Evolutionary conservation across 257 asterid species (phyloP).

Genomic region (Cinchona pubescens): DNA sequence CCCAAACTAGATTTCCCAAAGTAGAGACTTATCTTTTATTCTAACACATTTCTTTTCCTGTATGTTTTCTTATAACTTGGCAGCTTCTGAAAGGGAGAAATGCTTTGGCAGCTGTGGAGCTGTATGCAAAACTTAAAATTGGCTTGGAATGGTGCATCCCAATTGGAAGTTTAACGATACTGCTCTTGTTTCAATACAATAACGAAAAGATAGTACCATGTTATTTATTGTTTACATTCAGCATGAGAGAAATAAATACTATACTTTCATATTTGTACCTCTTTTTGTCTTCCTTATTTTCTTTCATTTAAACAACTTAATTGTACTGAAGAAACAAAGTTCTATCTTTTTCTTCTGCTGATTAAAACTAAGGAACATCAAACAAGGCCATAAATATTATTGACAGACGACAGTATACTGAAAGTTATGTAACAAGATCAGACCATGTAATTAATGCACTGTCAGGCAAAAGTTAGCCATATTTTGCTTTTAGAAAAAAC

Average conservation of each 20-base stretch:
- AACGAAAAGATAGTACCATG: background rate
- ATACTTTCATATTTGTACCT: background rate
- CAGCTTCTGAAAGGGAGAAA: conserved; percentile 41
- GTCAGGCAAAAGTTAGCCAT: background rate
- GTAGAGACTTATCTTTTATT: background rate
- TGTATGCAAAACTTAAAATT: conserved; percentile 15
- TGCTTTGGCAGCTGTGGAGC: conserved; percentile 38
- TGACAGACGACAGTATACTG: no score
- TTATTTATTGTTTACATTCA: background rate
- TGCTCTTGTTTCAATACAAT: background rate
- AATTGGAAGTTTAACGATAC: background rate
- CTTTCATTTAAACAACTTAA: background rate
- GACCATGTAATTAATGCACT: background rate
- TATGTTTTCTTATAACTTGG: background rate
- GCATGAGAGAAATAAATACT: background rate
- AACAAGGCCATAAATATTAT: background rate
- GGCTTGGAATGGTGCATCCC: background rate
- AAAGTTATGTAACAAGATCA: no score
- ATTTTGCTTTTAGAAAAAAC: background rate
- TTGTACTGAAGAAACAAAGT: background rate
- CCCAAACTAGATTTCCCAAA: no score
- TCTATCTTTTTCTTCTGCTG: background rate
- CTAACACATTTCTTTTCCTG: background rate
- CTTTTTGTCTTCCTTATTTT: background rate
- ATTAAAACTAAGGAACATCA: conserved; percentile 1